Evolutionary conservation across 1,284 basidiomycete genomes (phyloP).

Genomic region (Tilletia caries): DNA sequence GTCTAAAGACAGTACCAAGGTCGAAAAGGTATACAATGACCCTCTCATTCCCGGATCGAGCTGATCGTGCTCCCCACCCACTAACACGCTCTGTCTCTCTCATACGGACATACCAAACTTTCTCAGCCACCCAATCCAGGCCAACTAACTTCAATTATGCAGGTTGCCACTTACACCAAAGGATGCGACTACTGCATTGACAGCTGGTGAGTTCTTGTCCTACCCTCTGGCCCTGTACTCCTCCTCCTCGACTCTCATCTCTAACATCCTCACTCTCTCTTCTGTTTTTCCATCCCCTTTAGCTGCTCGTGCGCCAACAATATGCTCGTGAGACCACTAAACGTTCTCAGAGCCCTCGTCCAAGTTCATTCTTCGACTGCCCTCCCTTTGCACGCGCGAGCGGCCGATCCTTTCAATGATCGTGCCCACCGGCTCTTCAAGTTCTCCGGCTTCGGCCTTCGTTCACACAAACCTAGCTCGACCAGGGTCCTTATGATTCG

Average conservation of each 20-base stretch:
- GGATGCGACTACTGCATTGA: conserved; percentile 10
- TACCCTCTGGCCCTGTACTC: neutral
- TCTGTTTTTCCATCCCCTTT: neutral
- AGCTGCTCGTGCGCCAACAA: conserved; percentile 11
- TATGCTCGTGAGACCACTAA: conserved; percentile 2
- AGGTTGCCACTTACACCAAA: neutral
- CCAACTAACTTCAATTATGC: neutral
- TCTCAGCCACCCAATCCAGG: too few species aligned
- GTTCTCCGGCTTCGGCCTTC: too few species aligned
- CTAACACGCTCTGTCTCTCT: neutral
- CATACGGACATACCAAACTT: neutral
- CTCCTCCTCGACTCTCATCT: too few species aligned
- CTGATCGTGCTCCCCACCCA: neutral
- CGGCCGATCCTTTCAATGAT: too few species aligned
- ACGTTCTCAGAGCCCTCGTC: neutral
- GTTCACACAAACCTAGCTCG: too few species aligned
- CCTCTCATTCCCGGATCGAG: neutral
- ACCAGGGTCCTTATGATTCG: too few species aligned
- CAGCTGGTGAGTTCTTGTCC: neutral
- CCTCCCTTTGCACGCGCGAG: too few species aligned
- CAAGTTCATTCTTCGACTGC: too few species aligned
- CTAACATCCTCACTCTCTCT: neutral
- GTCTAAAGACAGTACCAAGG: neutral
- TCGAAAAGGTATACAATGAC: neutral
- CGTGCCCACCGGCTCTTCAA: too few species aligned